These are phyloP conservation scores for Paxillus ammoniavirescens DNA, from an alignment of 768 basidiomycete species.

Conservation along the genomic window DNA sequence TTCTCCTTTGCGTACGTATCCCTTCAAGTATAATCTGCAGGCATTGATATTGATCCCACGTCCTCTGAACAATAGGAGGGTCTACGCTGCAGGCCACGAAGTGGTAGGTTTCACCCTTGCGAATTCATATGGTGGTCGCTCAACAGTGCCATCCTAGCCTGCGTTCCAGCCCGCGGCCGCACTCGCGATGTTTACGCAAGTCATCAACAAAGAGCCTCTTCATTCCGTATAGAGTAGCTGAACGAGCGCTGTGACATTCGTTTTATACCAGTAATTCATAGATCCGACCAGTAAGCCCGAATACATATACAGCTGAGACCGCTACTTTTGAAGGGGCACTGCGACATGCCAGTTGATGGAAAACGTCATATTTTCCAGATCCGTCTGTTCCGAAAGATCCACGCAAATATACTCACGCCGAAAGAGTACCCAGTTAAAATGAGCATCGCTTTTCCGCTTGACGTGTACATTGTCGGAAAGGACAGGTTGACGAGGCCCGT, in stretches of 20 bases:
- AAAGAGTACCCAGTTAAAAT: constrained; percentile 63
- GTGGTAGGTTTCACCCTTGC: constrained; percentile 42
- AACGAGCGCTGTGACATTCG: background rate
- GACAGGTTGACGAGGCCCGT: constrained; percentile 85
- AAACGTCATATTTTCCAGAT: constrained; percentile 29
- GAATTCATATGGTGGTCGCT: background rate
- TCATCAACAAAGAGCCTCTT: constrained; percentile 48
- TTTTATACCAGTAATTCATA: background rate
- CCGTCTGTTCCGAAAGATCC: constrained; percentile 43
- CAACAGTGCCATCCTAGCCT: constrained; percentile 37
- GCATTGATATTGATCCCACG: background rate
- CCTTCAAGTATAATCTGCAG: background rate
- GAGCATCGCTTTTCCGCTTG: constrained; percentile 52
- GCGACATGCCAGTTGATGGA: background rate
- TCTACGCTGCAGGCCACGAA: constrained; percentile 61
- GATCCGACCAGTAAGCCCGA: no score
- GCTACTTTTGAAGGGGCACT: background rate
- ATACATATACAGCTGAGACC: background rate
- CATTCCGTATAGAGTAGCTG: constrained; percentile 46
- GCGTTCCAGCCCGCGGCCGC: constrained; percentile 61
- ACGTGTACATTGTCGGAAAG: constrained; percentile 78
- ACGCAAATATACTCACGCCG: constrained; percentile 59
- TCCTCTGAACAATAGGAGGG: constrained; percentile 37
- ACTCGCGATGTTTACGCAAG: constrained; percentile 57
- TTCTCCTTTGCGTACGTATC: constrained; percentile 65